A percentile compares a stretch with the other conserved stretches of the same genome.
Evolutionary conservation across 176 grass and related monocot species (phyloP).

Genomic region (Avena eriantha): DNA sequence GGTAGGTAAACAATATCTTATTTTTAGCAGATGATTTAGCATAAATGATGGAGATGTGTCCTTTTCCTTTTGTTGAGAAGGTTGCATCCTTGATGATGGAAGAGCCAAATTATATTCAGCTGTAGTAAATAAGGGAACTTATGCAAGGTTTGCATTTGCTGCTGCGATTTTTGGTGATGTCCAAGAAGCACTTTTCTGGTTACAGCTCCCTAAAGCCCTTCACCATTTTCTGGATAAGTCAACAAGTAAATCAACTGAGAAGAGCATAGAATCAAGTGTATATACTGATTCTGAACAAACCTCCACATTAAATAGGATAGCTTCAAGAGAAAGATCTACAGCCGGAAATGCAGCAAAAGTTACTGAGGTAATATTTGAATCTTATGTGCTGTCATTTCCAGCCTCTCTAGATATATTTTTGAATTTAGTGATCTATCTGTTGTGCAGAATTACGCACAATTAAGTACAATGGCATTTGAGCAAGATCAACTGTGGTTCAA

Average conservation of each 20-base stretch:
- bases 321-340: constrained; percentile 67
- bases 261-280: constrained; percentile 51
- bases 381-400: constrained; percentile 30
- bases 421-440: constrained; percentile 35
- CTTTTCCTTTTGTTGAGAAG: constrained; percentile 53
- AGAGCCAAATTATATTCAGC: constrained; percentile 80
- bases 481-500: constrained; percentile 87
- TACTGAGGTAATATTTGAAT: constrained; percentile 56
- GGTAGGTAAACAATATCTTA: constrained; percentile 49
- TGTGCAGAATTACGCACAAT: constrained; percentile 75
- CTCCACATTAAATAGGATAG: constrained; percentile 61
- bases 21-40: constrained; percentile 34
- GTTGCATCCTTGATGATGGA: constrained; percentile 97
- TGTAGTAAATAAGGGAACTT: constrained; percentile 72
- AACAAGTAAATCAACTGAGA: constrained; percentile 58
- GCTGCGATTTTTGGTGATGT: constrained; percentile 89
- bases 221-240: constrained; percentile 78
- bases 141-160: constrained; percentile 89
- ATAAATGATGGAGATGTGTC: constrained; percentile 13
- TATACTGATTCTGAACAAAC: constrained; percentile 55
- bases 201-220: constrained; percentile 88
- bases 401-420: constrained; percentile 33
- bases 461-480: constrained; percentile 82
- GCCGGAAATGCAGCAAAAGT: constrained; percentile 48
- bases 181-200: constrained; percentile 91